Evolutionary conservation across 129 eudicot species (phyloP).

Genomic region (Tanacetum coccineum): DNA sequence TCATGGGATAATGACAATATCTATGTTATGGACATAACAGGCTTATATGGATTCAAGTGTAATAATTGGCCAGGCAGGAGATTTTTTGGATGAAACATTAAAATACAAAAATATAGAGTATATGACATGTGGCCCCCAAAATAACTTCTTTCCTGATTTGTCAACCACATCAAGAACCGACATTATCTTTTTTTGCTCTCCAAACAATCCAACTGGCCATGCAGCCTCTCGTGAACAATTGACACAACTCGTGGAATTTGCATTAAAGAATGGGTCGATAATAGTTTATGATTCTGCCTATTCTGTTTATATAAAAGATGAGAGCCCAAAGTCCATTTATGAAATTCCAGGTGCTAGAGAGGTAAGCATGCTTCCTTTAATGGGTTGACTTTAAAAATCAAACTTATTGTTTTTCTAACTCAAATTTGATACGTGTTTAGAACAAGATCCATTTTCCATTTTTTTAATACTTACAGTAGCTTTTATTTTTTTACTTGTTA

Average conservation of each 20-base stretch:
- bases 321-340: conserved; percentile 73
- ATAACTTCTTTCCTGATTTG: conserved; percentile 74
- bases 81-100: conserved; percentile 47
- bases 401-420: neutral
- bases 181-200: conserved; percentile 81
- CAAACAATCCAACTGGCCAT: conserved; percentile 95
- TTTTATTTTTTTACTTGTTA: neutral
- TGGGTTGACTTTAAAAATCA: conserved; percentile 4
- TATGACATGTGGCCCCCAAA: conserved; percentile 75
- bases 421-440: neutral
- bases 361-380: conserved; percentile 35
- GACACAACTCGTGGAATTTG: conserved; percentile 58
- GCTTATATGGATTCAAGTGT: conserved; percentile 91
- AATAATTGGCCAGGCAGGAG: conserved; percentile 86
- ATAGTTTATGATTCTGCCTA: conserved; percentile 88
- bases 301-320: conserved; percentile 64
- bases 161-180: conserved; percentile 64
- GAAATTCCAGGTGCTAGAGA: conserved; percentile 91
- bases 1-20: conserved; percentile 9
- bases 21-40: conserved; percentile 35
- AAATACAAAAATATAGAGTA: conserved; percentile 67
- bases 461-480: neutral
- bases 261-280: conserved; percentile 73
- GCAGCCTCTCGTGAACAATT: conserved; percentile 71
- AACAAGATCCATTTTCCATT: neutral